Evolutionary conservation across 768 basidiomycete genomes (phyloP).

Genomic region (Calocera viscosa): DNA sequence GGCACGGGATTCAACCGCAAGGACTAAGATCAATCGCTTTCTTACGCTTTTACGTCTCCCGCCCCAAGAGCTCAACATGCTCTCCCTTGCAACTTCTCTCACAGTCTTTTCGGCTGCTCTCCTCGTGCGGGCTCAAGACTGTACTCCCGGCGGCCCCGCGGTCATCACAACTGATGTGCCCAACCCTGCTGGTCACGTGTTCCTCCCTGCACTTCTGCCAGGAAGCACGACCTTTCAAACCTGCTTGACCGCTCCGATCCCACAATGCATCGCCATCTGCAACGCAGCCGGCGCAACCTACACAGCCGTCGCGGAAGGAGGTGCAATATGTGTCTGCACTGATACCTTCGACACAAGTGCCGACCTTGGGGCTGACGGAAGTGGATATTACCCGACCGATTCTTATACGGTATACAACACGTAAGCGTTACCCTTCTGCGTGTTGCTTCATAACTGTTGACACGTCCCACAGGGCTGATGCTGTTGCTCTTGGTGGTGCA

Average conservation of each 20-base stretch:
- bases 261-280: background rate
- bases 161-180: background rate
- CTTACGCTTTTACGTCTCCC: background rate
- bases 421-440: background rate
- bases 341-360: background rate
- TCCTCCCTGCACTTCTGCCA: background rate
- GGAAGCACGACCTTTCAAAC: background rate
- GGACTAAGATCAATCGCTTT: background rate
- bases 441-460: background rate
- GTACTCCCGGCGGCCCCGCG: background rate
- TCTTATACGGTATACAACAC: conserved; percentile 4
- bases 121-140: background rate
- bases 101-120: background rate
- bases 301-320: background rate
- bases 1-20: background rate
- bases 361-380: background rate
- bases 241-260: conserved; percentile 1
- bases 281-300: background rate
- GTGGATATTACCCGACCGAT: background rate
- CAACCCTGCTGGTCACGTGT: conserved; percentile 5
- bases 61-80: background rate
- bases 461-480: background rate
- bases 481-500: background rate
- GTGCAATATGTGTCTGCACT: background rate
- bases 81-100: conserved; percentile 1